Percentiles rank a stretch among this genome's conserved stretches.
phyloP scores from a whole-genome alignment of 768 basidiomycete genomes.

The Xanthoconium purpureum region DNA sequence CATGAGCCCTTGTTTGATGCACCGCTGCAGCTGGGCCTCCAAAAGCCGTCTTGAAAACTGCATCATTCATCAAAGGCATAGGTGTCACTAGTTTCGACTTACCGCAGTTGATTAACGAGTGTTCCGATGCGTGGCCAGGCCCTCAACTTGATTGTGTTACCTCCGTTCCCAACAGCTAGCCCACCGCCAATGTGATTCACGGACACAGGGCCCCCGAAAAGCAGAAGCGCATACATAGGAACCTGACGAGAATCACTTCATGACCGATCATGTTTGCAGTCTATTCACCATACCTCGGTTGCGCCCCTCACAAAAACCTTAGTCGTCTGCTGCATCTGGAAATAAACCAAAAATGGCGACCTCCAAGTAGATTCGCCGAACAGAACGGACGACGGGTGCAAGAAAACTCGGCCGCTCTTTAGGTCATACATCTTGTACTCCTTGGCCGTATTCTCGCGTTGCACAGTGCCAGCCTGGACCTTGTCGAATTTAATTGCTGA shows the following conservation, averaged over 20 bases:
- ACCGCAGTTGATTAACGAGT: conserved; percentile 84
- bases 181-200: conserved; percentile 83
- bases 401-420: conserved; percentile 60
- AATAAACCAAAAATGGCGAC: conserved; percentile 78
- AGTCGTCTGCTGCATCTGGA: conserved; percentile 74
- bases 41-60: conserved; percentile 54
- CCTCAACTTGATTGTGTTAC: conserved; percentile 56
- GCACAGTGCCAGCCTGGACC: conserved; percentile 78
- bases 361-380: conserved; percentile 74
- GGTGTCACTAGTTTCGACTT: too few relatives aligned
- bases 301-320: conserved; percentile 87
- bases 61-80: background rate
- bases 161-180: conserved; percentile 55
- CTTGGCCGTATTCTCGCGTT: conserved; percentile 78
- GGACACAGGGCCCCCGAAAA: conserved; percentile 78
- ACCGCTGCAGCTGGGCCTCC: conserved; percentile 61
- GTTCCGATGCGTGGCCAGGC: conserved; percentile 92
- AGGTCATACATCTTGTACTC: conserved; percentile 84
- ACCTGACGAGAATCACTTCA: conserved; percentile 42
- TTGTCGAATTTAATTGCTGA: conserved; percentile 81
- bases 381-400: conserved; percentile 80
- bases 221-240: conserved; percentile 80
- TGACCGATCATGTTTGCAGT: background rate
- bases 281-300: conserved; percentile 61
- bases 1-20: conserved; percentile 60